Base-by-base conservation (phyloP, 192 early-diverging fungal species). In the Piromyces sp. region DNA sequence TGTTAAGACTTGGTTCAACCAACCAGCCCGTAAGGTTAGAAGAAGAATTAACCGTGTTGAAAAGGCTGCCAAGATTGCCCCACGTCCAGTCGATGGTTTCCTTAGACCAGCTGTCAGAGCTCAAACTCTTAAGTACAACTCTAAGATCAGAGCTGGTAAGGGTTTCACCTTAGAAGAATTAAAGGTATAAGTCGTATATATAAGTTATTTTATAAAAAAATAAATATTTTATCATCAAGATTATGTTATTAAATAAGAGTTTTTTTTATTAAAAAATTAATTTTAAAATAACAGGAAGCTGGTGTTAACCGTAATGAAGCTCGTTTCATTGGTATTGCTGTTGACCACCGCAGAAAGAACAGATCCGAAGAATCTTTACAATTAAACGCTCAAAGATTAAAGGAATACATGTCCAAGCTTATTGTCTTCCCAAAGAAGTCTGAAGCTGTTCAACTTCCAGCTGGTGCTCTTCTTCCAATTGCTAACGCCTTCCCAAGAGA, bases 91-190 rank as follows among this genome's bases (percentile, higher is more conserved):
- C 82, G 97, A 99, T 88, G 95, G 94, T 86, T 92, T 94, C 83
- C 92, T 99, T 85, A 94, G 97, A 87, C 96, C 97, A 28, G 97
- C 95, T 82, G 95, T 99, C 83, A 93, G 95, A 85, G 95, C 95
- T 89, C 96, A 94, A 78, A 99, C 97, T 78, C 83, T 97, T 86
- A 96, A 96, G 89, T 98, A 99, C 94, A 99, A 99, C 94, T 92
- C 88, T 87, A 97, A 97, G 93, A 89, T 98, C 82, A 91, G 97
- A 84, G 92, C 92, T 84, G 97, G 97, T 85, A 94, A 96, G 87
- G 97, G 97, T 81, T 99, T 99, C 91, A 97, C 96, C 80, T 88
- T 97, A 80, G 97, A 99, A 83, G 97, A 99, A 89, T 92, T 99
- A 82, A 96, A 98, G 95, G 94, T 94, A 87, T 80, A 83, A 78